phyloP scores from a whole-genome alignment of 2,329 filamentous ascomycete species.

The Penicillium sp. region DNA sequence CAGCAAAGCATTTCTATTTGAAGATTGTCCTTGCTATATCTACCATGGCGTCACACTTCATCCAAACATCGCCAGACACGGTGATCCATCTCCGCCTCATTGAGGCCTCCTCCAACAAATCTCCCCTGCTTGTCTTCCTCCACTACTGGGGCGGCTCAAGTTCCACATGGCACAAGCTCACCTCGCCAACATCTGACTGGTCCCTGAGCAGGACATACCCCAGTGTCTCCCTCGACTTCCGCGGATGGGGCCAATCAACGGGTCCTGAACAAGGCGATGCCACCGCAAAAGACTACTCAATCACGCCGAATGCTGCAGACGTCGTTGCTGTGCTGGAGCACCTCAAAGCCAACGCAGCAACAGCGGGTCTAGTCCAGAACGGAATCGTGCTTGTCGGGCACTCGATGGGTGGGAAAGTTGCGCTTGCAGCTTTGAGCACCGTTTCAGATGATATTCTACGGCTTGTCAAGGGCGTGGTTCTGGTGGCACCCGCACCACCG shows the following conservation, averaged over 20 bases:
- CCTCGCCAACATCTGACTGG: conserved; percentile 16
- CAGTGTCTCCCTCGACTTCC: conserved; percentile 30
- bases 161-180: conserved; percentile 28
- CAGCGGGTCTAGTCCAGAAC: conserved; percentile 21
- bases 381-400: conserved; percentile 34
- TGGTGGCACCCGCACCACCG: conserved; percentile 34
- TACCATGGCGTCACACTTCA: neutral
- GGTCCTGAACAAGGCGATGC: conserved; percentile 20
- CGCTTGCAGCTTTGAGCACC: conserved; percentile 18
- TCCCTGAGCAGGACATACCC: conserved; percentile 18
- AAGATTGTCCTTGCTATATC: no score
- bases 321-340: conserved; percentile 12
- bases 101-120: neutral
- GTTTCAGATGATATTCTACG: conserved; percentile 8
- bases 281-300: conserved; percentile 23
- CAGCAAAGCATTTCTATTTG: no score
- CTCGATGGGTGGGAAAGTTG: conserved; percentile 41
- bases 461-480: conserved; percentile 27
- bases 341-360: conserved; percentile 16
- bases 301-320: conserved; percentile 20
- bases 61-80: conserved; percentile 10
- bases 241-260: conserved; percentile 36
- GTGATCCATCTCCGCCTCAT: conserved; percentile 16
- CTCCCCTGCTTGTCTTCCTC: conserved; percentile 29
- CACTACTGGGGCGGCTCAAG: conserved; percentile 40